Evolutionary conservation across 2,329 filamentous ascomycete species (phyloP).

Genomic region (Botrytis elliptica): DNA sequence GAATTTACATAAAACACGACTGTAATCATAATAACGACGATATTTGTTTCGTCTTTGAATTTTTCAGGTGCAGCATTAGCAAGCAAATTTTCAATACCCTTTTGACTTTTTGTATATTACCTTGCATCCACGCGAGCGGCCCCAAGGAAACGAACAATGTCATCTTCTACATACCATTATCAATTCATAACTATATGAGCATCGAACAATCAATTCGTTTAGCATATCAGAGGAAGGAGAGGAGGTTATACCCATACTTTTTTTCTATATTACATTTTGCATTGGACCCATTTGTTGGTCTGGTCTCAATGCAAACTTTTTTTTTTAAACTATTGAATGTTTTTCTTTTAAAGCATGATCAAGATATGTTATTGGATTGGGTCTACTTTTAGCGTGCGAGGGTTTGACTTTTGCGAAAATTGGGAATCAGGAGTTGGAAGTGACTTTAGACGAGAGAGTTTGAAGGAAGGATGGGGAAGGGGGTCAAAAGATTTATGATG

Average conservation of each 20-base stretch:
- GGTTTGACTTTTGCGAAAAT: background rate
- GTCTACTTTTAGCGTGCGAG: constrained; percentile 4
- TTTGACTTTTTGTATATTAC: constrained; percentile 14
- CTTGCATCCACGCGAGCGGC: background rate
- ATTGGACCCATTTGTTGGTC: background rate
- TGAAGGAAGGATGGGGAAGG: background rate
- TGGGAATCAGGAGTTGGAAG: background rate
- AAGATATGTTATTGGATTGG: background rate
- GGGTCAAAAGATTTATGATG: background rate
- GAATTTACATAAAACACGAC: constrained; percentile 13
- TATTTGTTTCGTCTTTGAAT: background rate
- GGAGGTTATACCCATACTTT: constrained; percentile 12
- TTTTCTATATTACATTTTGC: constrained; percentile 11
- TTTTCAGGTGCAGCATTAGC: background rate
- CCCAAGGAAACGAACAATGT: background rate
- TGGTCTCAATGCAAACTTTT: background rate
- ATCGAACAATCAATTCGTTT: background rate
- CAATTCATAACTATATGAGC: background rate
- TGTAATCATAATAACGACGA: constrained; percentile 22
- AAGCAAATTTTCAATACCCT: background rate
- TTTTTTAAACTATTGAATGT: background rate
- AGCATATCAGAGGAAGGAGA: constrained; percentile 5
- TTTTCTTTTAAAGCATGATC: background rate
- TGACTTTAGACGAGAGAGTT: background rate
- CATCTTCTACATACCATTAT: background rate